These are phyloP conservation scores for Trametes sp. DNA, from an alignment of 1,284 basidiomycete species.

Conservation along the genomic window DNA sequence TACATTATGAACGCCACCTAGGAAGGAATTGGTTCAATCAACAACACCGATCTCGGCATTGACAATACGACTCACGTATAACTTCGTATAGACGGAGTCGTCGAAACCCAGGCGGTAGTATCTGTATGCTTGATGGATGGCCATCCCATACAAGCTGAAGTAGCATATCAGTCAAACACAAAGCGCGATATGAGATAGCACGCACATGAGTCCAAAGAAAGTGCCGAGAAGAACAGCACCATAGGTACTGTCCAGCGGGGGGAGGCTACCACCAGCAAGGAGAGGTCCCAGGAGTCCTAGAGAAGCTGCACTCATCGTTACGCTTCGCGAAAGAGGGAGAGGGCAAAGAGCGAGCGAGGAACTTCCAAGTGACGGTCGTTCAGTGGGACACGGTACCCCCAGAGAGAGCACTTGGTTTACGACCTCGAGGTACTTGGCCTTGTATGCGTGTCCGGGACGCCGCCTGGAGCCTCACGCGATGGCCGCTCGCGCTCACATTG, in stretches of 20 bases:
- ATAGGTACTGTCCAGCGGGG: constrained; percentile 12
- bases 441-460: too few relatives aligned
- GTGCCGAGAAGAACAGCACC: constrained; percentile 13
- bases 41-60: neutral
- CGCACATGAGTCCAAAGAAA: constrained; percentile 4
- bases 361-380: too few relatives aligned
- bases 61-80: neutral
- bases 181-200: neutral
- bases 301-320: neutral
- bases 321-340: too few relatives aligned
- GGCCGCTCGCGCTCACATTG: too few relatives aligned
- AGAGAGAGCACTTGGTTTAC: too few relatives aligned
- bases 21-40: neutral
- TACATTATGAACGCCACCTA: neutral
- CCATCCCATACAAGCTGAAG: constrained; percentile 1
- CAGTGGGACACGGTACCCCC: too few relatives aligned
- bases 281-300: neutral
- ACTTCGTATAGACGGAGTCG: neutral
- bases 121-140: constrained; percentile 10
- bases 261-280: neutral
- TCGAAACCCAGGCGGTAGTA: constrained; percentile 4
- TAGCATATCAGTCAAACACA: neutral
- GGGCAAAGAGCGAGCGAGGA: neutral
- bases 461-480: too few relatives aligned
- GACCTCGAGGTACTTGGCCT: too few relatives aligned